Conservation (phyloP, 1,139 yeast species). For the Blastobotrys raffinosifermentans region DNA sequence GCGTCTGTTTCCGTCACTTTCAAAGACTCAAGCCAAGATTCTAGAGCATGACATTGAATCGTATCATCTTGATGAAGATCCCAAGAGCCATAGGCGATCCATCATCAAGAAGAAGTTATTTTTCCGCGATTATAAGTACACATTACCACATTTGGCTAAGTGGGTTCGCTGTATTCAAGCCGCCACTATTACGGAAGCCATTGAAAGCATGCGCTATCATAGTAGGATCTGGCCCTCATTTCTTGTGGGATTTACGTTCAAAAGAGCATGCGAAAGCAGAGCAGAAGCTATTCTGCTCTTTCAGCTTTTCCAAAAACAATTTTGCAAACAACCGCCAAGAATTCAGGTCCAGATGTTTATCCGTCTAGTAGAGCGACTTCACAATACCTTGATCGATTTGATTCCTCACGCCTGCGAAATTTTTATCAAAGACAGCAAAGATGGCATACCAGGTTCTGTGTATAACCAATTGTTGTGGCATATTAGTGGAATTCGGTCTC, state of each 20-base stretch:
- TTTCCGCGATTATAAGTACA: slow-evolving; percentile 16
- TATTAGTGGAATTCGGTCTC: slow-evolving; percentile 26
- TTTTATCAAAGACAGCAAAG: slow-evolving; percentile 17
- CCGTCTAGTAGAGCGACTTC: slow-evolving; percentile 21
- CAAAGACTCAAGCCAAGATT: not conserved
- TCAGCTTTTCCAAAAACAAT: slow-evolving; percentile 17
- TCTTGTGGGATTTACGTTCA: slow-evolving; percentile 24
- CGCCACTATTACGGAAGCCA: slow-evolving; percentile 16
- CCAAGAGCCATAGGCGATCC: no score
- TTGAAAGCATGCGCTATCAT: slow-evolving; percentile 18
- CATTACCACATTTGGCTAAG: slow-evolving; percentile 13
- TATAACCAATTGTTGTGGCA: slow-evolving; percentile 31
- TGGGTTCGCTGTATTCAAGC: slow-evolving; percentile 24
- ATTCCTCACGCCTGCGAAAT: slow-evolving; percentile 25
- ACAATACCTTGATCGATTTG: slow-evolving; percentile 22
- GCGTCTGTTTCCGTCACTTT: not conserved
- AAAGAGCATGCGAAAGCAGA: slow-evolving; percentile 22
- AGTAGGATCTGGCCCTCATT: slow-evolving; percentile 27
- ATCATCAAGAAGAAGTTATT: no score
- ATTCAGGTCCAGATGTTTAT: slow-evolving; percentile 21
- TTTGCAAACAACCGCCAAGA: slow-evolving; percentile 9
- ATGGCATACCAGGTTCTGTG: slow-evolving; percentile 11
- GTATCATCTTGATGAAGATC: not conserved
- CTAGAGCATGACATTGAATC: not conserved
- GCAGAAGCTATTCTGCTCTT: slow-evolving; percentile 24